Evolutionary conservation across 805 yeast species (phyloP).

Genomic region (Scheffersomyces stipitis): DNA sequence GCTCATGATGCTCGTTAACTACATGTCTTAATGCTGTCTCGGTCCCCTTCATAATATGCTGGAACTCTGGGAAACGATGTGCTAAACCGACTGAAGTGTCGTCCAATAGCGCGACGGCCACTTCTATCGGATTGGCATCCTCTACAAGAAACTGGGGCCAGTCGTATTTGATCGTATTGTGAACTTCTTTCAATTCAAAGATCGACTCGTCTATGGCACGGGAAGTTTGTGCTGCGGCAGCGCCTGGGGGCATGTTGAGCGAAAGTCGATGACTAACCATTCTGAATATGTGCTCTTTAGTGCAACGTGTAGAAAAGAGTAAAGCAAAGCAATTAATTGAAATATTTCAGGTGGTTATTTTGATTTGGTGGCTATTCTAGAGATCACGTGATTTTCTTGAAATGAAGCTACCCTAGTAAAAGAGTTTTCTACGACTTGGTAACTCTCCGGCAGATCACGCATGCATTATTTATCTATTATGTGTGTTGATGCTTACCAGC

Average conservation of each 20-base stretch:
- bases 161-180: conserved; percentile 39
- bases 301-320: no score
- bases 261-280: conserved; percentile 3
- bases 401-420: no score
- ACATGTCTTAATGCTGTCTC: conserved; percentile 60
- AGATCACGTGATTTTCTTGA: no score
- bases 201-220: conserved; percentile 23
- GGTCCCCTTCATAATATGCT: conserved; percentile 55
- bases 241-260: conserved; percentile 1
- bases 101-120: conserved; percentile 80
- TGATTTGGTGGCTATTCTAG: no score
- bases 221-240: not conserved
- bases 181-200: conserved; percentile 34
- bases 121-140: conserved; percentile 74
- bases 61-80: conserved; percentile 66
- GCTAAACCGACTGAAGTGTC: conserved; percentile 91
- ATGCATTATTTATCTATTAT: no score
- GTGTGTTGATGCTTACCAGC: no score
- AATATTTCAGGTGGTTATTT: not conserved
- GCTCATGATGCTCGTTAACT: conserved; percentile 79
- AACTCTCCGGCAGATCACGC: no score
- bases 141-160: conserved; percentile 46
- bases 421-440: no score
- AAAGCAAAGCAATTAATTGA: no score
- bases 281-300: no score